These are phyloP conservation scores for Sequoiadendron giganteum DNA, from an alignment of 75 land plant genomes.

Conservation along the genomic window DNA sequence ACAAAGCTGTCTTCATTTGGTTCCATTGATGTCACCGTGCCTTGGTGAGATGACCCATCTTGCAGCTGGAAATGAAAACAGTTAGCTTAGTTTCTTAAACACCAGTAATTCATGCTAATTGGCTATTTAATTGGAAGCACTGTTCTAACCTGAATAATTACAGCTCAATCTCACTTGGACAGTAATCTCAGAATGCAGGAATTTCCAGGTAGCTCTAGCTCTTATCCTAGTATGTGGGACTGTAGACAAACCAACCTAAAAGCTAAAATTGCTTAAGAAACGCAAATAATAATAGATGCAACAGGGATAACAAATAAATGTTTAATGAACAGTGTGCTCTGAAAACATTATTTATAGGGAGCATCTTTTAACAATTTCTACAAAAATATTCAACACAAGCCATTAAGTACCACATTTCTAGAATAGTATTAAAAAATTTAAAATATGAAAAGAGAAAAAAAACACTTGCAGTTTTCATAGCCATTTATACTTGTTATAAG, in stretches of 20 bases:
- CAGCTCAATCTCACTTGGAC: not conserved
- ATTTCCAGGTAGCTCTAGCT: no score
- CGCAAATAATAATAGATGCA: not conserved
- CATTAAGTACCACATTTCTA: not conserved
- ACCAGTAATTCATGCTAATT: not conserved
- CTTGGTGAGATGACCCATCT: constrained; percentile 90
- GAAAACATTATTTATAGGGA: not conserved
- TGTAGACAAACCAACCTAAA: no score
- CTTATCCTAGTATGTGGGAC: no score
- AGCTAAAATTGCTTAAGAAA: no score
- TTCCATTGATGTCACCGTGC: constrained; percentile 98
- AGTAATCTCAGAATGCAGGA: not conserved
- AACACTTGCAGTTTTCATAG: not conserved
- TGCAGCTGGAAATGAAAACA: constrained; percentile 54
- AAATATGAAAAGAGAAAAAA: not conserved
- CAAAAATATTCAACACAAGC: not conserved
- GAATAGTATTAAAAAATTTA: not conserved
- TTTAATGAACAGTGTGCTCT: not conserved
- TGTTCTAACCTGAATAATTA: not conserved
- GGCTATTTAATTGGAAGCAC: not conserved
- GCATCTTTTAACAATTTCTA: not conserved
- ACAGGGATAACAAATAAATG: not conserved
- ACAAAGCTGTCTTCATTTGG: constrained; percentile 86
- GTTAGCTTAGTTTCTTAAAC: not conserved
- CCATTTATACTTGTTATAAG: not conserved